Evolutionary conservation across 805 yeast species (phyloP).

Genomic region (Lipomyces yamadae): DNA sequence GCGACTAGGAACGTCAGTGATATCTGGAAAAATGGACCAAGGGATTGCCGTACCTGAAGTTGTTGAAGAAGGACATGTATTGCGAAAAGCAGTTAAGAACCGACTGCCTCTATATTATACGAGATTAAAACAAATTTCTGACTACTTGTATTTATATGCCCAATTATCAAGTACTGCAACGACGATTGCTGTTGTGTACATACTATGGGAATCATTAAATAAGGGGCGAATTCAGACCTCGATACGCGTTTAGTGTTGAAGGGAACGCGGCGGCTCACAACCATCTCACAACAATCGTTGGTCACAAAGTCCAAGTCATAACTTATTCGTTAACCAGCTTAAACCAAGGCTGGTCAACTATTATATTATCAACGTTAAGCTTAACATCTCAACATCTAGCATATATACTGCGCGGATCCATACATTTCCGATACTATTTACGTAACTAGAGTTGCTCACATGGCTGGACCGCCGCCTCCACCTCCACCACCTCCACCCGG

Average conservation of each 20-base stretch:
- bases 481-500: constrained; percentile 39
- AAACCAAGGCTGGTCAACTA: background rate
- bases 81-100: background rate
- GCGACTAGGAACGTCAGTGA: constrained; percentile 42
- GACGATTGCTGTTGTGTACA: background rate
- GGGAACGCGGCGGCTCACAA: too few relatives aligned
- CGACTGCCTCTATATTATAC: background rate
- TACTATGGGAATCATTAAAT: background rate
- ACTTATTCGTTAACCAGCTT: too few relatives aligned
- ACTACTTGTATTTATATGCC: background rate
- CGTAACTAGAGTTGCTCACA: background rate
- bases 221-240: background rate
- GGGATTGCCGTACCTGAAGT: constrained; percentile 41
- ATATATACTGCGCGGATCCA: background rate
- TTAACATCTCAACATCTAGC: background rate
- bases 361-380: background rate
- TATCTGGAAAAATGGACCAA: background rate
- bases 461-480: constrained; percentile 38
- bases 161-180: background rate
- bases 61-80: constrained; percentile 44
- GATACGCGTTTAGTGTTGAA: background rate
- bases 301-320: too few relatives aligned
- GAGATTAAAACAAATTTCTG: background rate
- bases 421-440: background rate
- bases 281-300: too few relatives aligned